Percentiles rank a stretch among this genome's conserved stretches.
Evolutionary conservation across 176 grass and related monocot genomes (phyloP).

Genomic region (Eleusine indica): DNA sequence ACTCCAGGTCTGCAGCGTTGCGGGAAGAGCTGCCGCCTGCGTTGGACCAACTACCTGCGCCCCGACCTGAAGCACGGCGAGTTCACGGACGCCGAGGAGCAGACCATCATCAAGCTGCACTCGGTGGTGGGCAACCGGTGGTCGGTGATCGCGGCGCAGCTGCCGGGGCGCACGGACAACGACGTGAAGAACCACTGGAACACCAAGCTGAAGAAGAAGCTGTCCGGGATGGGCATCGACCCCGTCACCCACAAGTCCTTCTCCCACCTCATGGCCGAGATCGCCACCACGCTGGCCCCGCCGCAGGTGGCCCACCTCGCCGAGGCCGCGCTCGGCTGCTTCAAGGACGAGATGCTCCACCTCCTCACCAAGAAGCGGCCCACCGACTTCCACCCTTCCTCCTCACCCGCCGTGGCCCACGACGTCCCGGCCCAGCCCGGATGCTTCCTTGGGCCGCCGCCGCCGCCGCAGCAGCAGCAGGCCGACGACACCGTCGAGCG

Average conservation of each 20-base stretch:
- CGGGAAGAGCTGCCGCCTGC: conserved; percentile 93
- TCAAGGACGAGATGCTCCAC: conserved; percentile 99
- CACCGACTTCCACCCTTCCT: conserved; percentile 51
- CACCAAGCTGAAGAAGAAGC: conserved; percentile 99
- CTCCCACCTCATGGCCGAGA: conserved; percentile 98
- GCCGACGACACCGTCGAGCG: conserved; percentile 62
- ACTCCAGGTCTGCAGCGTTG: conserved; percentile 75
- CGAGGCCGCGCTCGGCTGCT: conserved; percentile 92
- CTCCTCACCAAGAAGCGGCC: conserved; percentile 85
- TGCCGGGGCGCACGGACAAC: conserved; percentile 91
- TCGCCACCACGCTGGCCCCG: conserved; percentile 86
- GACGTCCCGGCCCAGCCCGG: neutral
- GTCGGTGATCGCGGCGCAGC: conserved; percentile 93
- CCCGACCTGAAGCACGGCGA: conserved; percentile 95
- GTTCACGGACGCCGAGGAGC: conserved; percentile 90
- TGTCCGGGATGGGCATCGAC: conserved; percentile 98
- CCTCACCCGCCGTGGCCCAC: neutral
- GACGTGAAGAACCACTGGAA: conserved; percentile 99
- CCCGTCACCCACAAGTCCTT: conserved; percentile 97
- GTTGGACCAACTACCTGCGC: conserved; percentile 97
- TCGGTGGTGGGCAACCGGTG: conserved; percentile 95
- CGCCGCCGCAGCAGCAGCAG: conserved; percentile 26
- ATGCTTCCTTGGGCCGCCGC: conserved; percentile 18
- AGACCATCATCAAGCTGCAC: conserved; percentile 92
- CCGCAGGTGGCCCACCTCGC: conserved; percentile 89